Conservation (phyloP, 2,329 filamentous ascomycete genomes). For the Dactylellina leptospora region DNA sequence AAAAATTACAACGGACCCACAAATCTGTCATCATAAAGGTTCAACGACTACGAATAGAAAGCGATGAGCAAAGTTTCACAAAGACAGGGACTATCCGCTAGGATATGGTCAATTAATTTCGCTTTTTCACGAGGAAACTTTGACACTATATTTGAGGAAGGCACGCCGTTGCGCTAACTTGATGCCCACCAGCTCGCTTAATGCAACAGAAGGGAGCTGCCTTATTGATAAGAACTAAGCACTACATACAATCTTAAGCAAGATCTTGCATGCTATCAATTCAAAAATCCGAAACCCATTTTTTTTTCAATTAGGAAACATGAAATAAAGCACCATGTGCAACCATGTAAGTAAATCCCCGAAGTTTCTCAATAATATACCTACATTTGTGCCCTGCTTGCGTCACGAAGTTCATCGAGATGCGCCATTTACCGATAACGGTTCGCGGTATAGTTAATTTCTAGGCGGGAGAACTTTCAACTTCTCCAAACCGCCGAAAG, state of each 20-base stretch:
- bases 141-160: slow-evolving; percentile 17
- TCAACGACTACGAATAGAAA: too few species aligned
- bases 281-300: too few species aligned
- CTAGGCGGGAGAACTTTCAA: slow-evolving; percentile 10
- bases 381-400: background rate
- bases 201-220: slow-evolving; percentile 29
- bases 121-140: background rate
- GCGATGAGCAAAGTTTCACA: too few species aligned
- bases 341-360: too few species aligned
- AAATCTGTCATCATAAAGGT: too few species aligned
- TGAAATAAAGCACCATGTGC: too few species aligned
- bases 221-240: slow-evolving; percentile 26
- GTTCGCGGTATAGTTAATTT: background rate
- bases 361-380: background rate
- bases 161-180: background rate
- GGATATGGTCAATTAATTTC: too few species aligned
- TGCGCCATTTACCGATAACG: too few species aligned
- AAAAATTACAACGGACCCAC: slow-evolving; percentile 18
- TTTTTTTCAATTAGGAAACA: too few species aligned
- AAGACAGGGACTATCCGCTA: too few species aligned
- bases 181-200: slow-evolving; percentile 8
- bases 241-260: too few species aligned
- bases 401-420: too few species aligned
- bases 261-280: background rate
- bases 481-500: slow-evolving; percentile 59